Base-by-base conservation (phyloP, 2,329 filamentous ascomycete genomes). In the Trichoderma harzianum region DNA sequence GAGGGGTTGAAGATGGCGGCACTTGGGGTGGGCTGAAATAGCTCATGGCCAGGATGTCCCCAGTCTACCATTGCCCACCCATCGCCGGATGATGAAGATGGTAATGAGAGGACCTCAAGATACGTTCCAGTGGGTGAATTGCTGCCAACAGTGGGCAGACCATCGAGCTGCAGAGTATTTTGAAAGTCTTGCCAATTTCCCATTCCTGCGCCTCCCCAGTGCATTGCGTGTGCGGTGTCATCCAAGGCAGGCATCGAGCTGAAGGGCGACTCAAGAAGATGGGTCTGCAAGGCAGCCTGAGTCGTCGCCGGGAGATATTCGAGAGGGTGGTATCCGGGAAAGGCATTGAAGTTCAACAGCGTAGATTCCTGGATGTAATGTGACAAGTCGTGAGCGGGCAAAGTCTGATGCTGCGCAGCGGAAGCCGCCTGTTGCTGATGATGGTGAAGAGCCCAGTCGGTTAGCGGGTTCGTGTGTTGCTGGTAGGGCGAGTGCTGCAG, bases 1-100 rank as follows among this genome's bases (percentile, higher is more conserved):
- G 92, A 90, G 2, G 95, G 95, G 82, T 98, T 97, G 86, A 97
- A 97, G 78, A 97, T 95, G 75, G 93, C 91, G 53, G 85, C 81
- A 74, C 85, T 88, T 66, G 88, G 87, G 53, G 84, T 79, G 72
- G 85, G 84, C 64, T 82, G 80, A 72, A 83, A 82, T 76, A 95
- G 92, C 76, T 92, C 90, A 47, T 83, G 77, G 65, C 91, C 92
- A 73, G 89, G 91, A 73, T 91, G 89, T 72, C 91, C 91, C 79
- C 90, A 88, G 75, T 96, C 93, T 71, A 98, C 90, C 75, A 92
- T 89, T 65, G 89, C 90, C 95, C 95, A 98, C 72, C 93, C 93
- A 76, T 95, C 93, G 76, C 97, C 94, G 78, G 92, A 93, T 14
- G 92, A 93, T 3, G 94, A 94, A 70, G 90, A 91, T 28, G 89